Conservation (phyloP, 2,329 filamentous ascomycete genomes). For the Colletotrichum higginsianum region DNA sequence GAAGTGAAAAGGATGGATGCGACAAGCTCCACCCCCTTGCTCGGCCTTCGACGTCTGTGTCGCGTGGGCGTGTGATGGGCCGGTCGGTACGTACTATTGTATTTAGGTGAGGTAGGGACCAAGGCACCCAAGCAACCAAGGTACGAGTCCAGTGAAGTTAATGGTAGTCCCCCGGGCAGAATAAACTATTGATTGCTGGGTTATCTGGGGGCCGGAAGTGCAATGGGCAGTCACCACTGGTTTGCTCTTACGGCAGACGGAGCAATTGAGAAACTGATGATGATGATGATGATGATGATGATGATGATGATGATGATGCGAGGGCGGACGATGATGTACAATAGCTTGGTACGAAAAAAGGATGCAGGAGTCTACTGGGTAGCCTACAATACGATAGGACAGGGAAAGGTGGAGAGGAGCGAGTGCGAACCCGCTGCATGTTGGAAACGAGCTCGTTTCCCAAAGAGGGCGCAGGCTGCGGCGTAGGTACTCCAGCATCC, state of each 20-base stretch:
- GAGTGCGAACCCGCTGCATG: conserved; percentile 22
- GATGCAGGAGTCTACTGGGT: conserved; percentile 3
- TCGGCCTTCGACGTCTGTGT: conserved; percentile 39
- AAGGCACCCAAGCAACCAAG: too few relatives aligned
- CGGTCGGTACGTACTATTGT: neutral
- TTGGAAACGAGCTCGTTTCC: conserved; percentile 37
- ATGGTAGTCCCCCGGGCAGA: neutral
- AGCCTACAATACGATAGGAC: neutral
- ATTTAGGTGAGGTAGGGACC: too few relatives aligned
- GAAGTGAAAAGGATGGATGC: conserved; percentile 30
- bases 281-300: neutral
- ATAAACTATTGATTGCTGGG: neutral
- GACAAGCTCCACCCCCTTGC: conserved; percentile 38
- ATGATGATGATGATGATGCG: conserved; percentile 5
- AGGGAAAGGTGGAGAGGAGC: conserved; percentile 6
- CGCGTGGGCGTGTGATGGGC: conserved; percentile 19
- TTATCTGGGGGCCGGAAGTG: neutral
- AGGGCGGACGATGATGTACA: conserved; percentile 31
- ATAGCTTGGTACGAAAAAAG: neutral
- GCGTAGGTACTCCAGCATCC: conserved; percentile 18
- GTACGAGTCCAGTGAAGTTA: neutral
- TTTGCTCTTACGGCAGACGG: too few relatives aligned
- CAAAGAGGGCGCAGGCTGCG: conserved; percentile 1
- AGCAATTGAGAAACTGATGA: neutral
- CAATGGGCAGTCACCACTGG: neutral